Evolutionary conservation across 176 grass and related monocot species (phyloP), one percentile per base, ranked within the genome.

Genomic region (Hyparrhenia diplandra): DNA sequence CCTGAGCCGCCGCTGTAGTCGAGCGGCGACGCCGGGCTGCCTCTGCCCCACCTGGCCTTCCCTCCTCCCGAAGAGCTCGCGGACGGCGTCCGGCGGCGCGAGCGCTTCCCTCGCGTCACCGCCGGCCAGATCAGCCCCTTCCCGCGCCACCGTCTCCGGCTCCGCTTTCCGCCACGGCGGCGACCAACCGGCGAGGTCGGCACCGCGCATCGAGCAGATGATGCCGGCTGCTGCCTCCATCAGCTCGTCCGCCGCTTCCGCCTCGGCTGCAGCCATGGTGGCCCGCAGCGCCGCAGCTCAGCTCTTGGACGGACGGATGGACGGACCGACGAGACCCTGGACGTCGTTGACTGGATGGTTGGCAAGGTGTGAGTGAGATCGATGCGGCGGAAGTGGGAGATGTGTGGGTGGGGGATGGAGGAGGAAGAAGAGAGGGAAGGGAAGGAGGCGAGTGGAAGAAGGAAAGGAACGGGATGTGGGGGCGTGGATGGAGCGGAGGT

Each of bases 11-110:
- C 83, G 85, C 82, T 88, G 73, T 78, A 88, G 64, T 94, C 88
- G 0, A 94, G n/a, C n/a, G n/a, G 92, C 42, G 92, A 91, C 21
- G 77, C 69, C 35, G 92, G 92, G 88, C 92, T 94, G 51, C 60
- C 77, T n/a, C 88, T 87, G 14, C 69, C 78, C 73, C 75, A 85
- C 80, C 55, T 77, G 21, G 35, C 49, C 68, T 83, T 73, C 37
- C 37, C 4, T 6, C 36, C 54, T 2, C 57, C 54, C 8, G 27
- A 37, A 4, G 37, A 13, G 40, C 23, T 41, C 5, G 57, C 16
- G 4, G 24, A 32, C 34, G 79, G 64, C 1, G 85, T 81, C 1
- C 40, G 74, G 23, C 88, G 88, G 13, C 60, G 88, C 49, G 88
- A 90, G 47, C 88, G 88, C 85, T 82, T 84, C 31, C 31, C 31